These are phyloP conservation scores for Ophiostoma perfectum DNA, from an alignment of 2,329 filamentous ascomycete genomes.

Conservation along the genomic window DNA sequence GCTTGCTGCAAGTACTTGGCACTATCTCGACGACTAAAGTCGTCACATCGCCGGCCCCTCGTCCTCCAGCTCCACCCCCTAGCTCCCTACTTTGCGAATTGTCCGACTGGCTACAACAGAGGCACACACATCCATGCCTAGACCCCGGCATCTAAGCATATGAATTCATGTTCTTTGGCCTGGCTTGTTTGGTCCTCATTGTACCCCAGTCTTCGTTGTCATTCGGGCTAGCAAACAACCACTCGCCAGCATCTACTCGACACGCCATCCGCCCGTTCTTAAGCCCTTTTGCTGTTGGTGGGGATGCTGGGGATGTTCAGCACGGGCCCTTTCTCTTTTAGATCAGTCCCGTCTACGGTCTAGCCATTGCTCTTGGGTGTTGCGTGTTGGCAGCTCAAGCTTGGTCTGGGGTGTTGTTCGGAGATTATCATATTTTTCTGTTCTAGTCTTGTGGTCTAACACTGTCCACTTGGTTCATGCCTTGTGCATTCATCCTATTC, in stretches of 20 bases:
- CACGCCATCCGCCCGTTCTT: neutral
- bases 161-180: neutral
- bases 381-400: neutral
- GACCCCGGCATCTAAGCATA: neutral
- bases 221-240: neutral
- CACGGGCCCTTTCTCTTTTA: neutral
- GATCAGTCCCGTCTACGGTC: conserved; percentile 10
- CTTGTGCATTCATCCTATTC: neutral
- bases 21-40: neutral
- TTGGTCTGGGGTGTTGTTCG: neutral
- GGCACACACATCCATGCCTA: conserved; percentile 2
- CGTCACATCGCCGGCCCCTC: conserved; percentile 9
- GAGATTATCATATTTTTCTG: neutral
- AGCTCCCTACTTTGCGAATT: conserved; percentile 19
- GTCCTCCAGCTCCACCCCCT: conserved; percentile 11
- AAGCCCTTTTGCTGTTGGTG: conserved; percentile 15
- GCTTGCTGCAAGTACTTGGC: neutral
- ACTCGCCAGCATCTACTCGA: neutral
- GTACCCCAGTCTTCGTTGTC: neutral
- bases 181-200: neutral
- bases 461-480: neutral
- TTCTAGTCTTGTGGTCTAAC: neutral
- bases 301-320: conserved; percentile 1
- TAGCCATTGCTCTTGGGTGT: neutral
- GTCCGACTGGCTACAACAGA: conserved; percentile 22